phyloP scores from a whole-genome alignment of 495 filamentous ascomycete species.

The Penicillium taxi region DNA sequence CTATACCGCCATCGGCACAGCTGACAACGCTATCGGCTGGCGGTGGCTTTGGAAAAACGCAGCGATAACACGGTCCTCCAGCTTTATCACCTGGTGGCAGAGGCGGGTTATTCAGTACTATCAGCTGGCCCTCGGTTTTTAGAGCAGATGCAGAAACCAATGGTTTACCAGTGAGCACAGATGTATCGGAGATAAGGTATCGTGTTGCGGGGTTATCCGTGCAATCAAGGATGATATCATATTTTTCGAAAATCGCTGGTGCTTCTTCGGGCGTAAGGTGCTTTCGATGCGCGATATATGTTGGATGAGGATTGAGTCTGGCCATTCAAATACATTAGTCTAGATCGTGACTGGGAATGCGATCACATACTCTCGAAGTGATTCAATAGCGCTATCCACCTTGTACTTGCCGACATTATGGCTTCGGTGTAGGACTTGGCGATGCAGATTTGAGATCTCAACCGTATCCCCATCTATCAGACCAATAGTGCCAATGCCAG shows the following conservation, averaged over 20 bases:
- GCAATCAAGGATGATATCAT: slow-evolving; percentile 87
- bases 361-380: slow-evolving; percentile 50
- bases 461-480: slow-evolving; percentile 83
- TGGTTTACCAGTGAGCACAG: slow-evolving; percentile 68
- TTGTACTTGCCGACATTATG: slow-evolving; percentile 67
- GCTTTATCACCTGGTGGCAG: slow-evolving; percentile 37
- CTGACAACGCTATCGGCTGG: slow-evolving; percentile 66
- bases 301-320: slow-evolving; percentile 61
- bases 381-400: slow-evolving; percentile 67
- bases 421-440: slow-evolving; percentile 75
- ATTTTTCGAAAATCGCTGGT: slow-evolving; percentile 51
- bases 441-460: slow-evolving; percentile 85
- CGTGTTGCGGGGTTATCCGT: slow-evolving; percentile 87
- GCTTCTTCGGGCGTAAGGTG: slow-evolving; percentile 61
- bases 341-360: background rate
- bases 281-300: slow-evolving; percentile 50
- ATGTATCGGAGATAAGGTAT: slow-evolving; percentile 87
- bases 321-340: background rate
- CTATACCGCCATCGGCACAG: slow-evolving; percentile 85
- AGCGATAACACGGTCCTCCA: slow-evolving; percentile 83
- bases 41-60: slow-evolving; percentile 82
- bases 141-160: slow-evolving; percentile 84
- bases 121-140: slow-evolving; percentile 79
- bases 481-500: slow-evolving; percentile 76
- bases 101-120: slow-evolving; percentile 58